Conservation (phyloP, 495 filamentous ascomycete genomes). For the Podospora bellae-mahoneyi region DNA sequence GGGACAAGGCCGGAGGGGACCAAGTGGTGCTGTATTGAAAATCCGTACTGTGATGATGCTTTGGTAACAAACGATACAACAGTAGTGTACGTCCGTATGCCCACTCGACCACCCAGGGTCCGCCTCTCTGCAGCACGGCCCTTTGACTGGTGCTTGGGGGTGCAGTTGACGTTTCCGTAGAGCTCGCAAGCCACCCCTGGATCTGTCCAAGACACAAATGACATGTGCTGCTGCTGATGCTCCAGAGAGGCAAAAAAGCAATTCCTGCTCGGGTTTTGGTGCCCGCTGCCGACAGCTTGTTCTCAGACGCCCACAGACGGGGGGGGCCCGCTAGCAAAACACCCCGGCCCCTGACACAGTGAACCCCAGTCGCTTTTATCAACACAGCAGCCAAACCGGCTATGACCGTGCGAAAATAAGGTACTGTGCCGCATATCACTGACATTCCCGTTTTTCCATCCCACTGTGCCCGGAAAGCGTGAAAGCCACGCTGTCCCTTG, state of each 20-base stretch:
- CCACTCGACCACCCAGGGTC: not conserved
- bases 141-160: not conserved
- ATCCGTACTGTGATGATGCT: not conserved
- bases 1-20: not conserved
- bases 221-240: no score
- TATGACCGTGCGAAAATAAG: slow-evolving; percentile 27
- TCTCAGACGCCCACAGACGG: slow-evolving; percentile 14
- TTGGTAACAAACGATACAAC: slow-evolving; percentile 9
- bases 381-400: slow-evolving; percentile 18
- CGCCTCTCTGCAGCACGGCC: not conserved
- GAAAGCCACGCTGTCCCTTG: slow-evolving; percentile 11
- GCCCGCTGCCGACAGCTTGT: slow-evolving; percentile 10
- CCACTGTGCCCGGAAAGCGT: slow-evolving; percentile 13
- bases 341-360: slow-evolving; percentile 25
- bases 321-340: slow-evolving; percentile 13
- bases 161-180: slow-evolving; percentile 13
- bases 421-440: slow-evolving; percentile 27
- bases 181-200: slow-evolving; percentile 29
- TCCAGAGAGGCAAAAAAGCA: slow-evolving; percentile 6
- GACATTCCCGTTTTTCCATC: slow-evolving; percentile 26
- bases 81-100: slow-evolving; percentile 4
- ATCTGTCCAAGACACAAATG: slow-evolving; percentile 20
- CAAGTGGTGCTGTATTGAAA: not conserved
- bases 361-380: slow-evolving; percentile 8
- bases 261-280: slow-evolving; percentile 12